phyloP scores from a whole-genome alignment of 768 basidiomycete genomes.

The Kwoniella mangroviensis region DNA sequence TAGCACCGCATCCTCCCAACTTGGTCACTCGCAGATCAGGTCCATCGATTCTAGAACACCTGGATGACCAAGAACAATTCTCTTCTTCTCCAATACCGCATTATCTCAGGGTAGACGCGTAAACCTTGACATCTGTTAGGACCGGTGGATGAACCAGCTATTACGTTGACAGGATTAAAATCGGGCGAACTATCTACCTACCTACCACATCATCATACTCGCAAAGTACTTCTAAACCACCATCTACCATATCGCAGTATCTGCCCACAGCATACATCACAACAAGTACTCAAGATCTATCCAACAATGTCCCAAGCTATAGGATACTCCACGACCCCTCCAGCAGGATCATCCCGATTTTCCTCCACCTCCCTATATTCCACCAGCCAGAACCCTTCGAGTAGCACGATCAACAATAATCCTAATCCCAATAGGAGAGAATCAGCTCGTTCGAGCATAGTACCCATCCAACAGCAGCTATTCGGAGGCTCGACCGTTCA shows the following conservation, averaged over 20 bases:
- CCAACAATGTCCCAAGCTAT: conserved; percentile 20
- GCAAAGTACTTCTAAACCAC: no score
- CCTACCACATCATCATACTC: no score
- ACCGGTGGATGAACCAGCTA: neutral
- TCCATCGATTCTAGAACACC: neutral
- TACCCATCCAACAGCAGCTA: conserved; percentile 29
- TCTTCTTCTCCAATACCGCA: neutral
- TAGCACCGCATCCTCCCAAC: neutral
- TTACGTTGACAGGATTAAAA: neutral
- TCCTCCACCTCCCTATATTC: conserved; percentile 36
- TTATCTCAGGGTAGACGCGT: neutral
- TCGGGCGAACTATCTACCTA: neutral
- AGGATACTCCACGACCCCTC: conserved; percentile 13
- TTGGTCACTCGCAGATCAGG: neutral
- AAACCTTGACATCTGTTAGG: neutral
- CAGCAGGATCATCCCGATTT: conserved; percentile 36
- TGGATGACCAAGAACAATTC: neutral
- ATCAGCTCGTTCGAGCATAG: conserved; percentile 14
- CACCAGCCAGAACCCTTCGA: conserved; percentile 29
- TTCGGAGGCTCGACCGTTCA: conserved; percentile 21
- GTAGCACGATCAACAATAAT: conserved; percentile 18
- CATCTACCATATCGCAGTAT: neutral
- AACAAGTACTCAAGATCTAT: neutral
- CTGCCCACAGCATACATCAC: neutral
- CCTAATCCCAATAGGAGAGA: conserved; percentile 18